Evolutionary conservation across 2,329 filamentous ascomycete genomes (phyloP), one percentile per base, ranked within the genome.

Genomic region (Nemania diffusa): DNA sequence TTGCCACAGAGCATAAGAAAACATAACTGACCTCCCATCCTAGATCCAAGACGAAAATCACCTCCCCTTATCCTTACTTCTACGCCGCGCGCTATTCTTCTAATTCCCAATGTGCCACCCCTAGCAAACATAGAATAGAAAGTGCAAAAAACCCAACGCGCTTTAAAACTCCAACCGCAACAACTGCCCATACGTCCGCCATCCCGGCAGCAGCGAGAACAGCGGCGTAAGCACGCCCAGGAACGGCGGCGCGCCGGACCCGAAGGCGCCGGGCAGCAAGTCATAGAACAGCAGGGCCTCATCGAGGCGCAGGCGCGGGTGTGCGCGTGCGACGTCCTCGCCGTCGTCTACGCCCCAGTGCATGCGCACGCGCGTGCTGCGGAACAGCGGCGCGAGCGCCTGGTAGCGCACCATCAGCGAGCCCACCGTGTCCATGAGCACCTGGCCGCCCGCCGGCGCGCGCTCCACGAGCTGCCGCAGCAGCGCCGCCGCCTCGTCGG

Each of bases 401-500:
- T 48, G 29, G 32, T 67, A 67, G 15, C 63, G 56, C n/a, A 34
- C 52, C 5, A 71, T 8, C 26, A 71, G 42, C 13, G 60, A 60
- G 48, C 69, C 69, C 9, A 64, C 59, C 3, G 55, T 62, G 34
- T 71, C 69, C 44, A 65, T 42, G 13, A 64, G 32, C n/a, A 70
- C n/a, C 22, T 50, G 32, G 15, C 68, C 65, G 27, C 68, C 68
- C 7, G 65, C 48, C 24, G 44, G 26, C 27, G 52, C 59, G 17
- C 42, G 56, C 15, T 66, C 40, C 9, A 70, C 68, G 37, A 70
- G 32, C 6, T 52, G 55, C 24, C 32, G 52, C n/a, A 70, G 55
- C 7, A 70, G 32, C 37, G 51, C 34, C 22, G 15, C 58, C 24
- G 76, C 77, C 24, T 73, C 56, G 7, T 69, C 65, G 2, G 64